Evolutionary conservation across 495 filamentous ascomycete species (phyloP).

Genomic region (Aspergillus hancockii): DNA sequence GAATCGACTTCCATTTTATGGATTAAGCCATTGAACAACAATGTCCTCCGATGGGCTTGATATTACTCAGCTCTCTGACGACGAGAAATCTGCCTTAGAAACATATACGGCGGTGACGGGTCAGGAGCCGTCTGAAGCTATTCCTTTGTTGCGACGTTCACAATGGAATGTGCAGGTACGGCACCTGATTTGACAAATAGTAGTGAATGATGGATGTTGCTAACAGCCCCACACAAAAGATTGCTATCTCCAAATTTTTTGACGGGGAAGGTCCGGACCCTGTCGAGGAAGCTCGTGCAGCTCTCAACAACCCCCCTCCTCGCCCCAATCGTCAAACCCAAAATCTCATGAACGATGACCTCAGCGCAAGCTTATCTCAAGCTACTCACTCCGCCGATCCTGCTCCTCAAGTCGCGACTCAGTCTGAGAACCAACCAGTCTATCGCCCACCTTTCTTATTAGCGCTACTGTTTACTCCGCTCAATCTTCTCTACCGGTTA

Average conservation of each 20-base stretch:
- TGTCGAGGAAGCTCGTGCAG: conserved; percentile 72
- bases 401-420: conserved; percentile 81
- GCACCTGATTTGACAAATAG: background rate
- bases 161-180: conserved; percentile 94
- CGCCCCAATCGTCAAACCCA: conserved; percentile 54
- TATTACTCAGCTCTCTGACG: conserved; percentile 66
- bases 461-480: conserved; percentile 75
- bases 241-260: conserved; percentile 95
- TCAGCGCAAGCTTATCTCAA: conserved; percentile 46
- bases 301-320: conserved; percentile 58
- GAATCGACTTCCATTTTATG: conserved; percentile 16
- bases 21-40: conserved; percentile 20
- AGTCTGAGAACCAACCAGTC: conserved; percentile 60
- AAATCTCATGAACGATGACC: conserved; percentile 61
- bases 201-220: background rate
- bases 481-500: conserved; percentile 73
- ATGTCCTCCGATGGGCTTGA: conserved; percentile 56
- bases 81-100: conserved; percentile 77
- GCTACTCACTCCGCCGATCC: conserved; percentile 37
- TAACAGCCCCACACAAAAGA: conserved; percentile 47
- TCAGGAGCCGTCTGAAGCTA: conserved; percentile 73
- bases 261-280: conserved; percentile 88
- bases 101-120: conserved; percentile 88
- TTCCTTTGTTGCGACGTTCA: conserved; percentile 77
- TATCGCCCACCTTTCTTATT: conserved; percentile 73